Evolutionary conservation across 441 rosid species (phyloP).

Genomic region (Gossypium gossypioides): DNA sequence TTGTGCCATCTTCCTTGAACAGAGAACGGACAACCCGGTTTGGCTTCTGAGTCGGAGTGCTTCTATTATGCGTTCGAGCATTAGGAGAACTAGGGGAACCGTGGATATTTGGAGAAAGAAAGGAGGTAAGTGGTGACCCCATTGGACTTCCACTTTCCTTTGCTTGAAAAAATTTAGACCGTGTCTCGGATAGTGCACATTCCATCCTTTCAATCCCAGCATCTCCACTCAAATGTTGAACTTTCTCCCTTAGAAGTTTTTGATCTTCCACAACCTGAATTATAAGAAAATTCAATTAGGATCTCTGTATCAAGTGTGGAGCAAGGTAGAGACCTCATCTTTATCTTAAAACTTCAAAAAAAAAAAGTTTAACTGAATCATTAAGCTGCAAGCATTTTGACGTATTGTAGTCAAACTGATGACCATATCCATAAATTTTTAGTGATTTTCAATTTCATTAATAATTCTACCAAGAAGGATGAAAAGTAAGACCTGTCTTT

Average conservation of each 20-base stretch:
- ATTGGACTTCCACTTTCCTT: constrained; percentile 54
- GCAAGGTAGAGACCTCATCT: neutral
- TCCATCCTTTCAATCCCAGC: constrained; percentile 79
- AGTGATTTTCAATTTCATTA: neutral
- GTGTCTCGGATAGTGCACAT: constrained; percentile 55
- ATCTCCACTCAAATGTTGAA: constrained; percentile 65
- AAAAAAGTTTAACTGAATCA: neutral
- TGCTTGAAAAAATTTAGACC: constrained; percentile 49
- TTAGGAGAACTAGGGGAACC: constrained; percentile 27
- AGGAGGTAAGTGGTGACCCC: constrained; percentile 40
- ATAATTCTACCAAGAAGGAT: neutral
- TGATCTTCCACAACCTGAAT: constrained; percentile 75
- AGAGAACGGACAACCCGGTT: constrained; percentile 53
- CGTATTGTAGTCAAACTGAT: neutral
- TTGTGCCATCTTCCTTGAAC: constrained; percentile 32
- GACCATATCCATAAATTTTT: neutral
- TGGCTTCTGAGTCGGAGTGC: constrained; percentile 31
- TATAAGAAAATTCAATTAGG: constrained; percentile 4
- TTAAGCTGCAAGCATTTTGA: neutral
- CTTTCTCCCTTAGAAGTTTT: constrained; percentile 72
- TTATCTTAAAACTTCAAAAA: neutral
- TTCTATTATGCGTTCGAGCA: constrained; percentile 22
- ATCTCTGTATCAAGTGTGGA: neutral
- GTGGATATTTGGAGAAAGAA: constrained; percentile 33
- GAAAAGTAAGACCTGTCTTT: constrained; percentile 44